Percentiles rank a stretch among this genome's conserved stretches.
phyloP scores from a whole-genome alignment of 352 stramenopile genomes.

The Phytophthora quininea region DNA sequence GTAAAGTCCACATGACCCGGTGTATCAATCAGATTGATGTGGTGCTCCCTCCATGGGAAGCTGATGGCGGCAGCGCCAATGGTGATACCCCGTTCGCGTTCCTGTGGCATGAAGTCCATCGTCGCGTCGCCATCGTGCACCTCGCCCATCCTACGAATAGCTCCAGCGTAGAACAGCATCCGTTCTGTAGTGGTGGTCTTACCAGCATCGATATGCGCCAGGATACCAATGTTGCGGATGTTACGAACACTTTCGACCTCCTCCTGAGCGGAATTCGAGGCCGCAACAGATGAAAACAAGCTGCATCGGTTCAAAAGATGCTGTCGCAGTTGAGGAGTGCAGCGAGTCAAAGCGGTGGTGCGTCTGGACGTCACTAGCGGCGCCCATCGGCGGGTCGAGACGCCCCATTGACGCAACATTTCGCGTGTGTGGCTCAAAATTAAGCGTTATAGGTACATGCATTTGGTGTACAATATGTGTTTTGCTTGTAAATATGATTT shows the following conservation, averaged over 20 bases:
- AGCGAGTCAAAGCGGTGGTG: not conserved
- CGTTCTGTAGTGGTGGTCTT: conserved; percentile 99
- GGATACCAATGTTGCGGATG: conserved; percentile 98
- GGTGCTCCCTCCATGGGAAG: conserved; percentile 93
- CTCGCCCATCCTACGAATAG: conserved; percentile 71
- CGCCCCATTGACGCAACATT: conserved; percentile 26
- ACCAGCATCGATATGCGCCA: conserved; percentile 98
- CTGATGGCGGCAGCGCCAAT: conserved; percentile 97
- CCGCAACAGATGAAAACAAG: conserved; percentile 13
- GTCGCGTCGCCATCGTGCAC: conserved; percentile 81
- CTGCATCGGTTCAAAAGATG: conserved; percentile 22
- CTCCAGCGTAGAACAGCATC: conserved; percentile 97
- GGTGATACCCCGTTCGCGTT: conserved; percentile 98
- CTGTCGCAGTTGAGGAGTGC: not conserved
- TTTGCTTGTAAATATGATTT: not conserved
- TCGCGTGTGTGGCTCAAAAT: conserved; percentile 16
- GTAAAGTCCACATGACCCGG: conserved; percentile 98
- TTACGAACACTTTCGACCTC: conserved; percentile 19
- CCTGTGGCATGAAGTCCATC: conserved; percentile 90
- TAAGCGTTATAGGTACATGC: not conserved
- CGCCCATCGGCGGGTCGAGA: conserved; percentile 4
- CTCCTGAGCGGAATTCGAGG: conserved; percentile 21
- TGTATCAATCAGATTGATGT: conserved; percentile 99
- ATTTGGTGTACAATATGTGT: not conserved
- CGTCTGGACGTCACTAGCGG: conserved; percentile 14